Evolutionary conservation across 768 basidiomycete species (phyloP), one percentile per base, ranked within the genome.

Genomic region (Baorangia bicolor): DNA sequence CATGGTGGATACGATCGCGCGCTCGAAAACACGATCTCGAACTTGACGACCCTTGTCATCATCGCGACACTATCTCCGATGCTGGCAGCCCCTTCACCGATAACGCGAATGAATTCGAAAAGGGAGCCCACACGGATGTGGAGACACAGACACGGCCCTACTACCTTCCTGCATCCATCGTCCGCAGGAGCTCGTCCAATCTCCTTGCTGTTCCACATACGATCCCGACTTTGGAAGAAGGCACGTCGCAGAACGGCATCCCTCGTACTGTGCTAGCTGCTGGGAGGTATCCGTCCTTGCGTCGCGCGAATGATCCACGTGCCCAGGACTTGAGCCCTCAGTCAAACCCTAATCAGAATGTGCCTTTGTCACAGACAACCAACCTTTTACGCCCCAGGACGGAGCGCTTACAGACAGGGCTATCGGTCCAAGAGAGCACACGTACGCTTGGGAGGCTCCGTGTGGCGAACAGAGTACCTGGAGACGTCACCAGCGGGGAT

Each of bases 401-500:
- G 27, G 52, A 33, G 18, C 68, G 61, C 27, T 27, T 58, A 9
- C 51, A 46, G 20, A 58, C 68, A 9, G 63, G 56, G 3, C 12
- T 58, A 31, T 67, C 68, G 0, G 69, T 71, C 12, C 71, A 69
- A 51, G 64, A 69, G 39, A 75, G 69, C 49, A 62, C 62, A 33
- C 63, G 64, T 37, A 74, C 76, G 4, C 71, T 83, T 0, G 81
- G 81, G 5, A 71, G 67, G 13, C 72, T 83, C 18, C 77, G 74
- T 43, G 76, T 84, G 44, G 71, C 79, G 27, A 84, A 84, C 61
- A 69, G 76, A 49, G 64, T 73, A 2, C 77, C 80, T 9, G 82
- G 78, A 7, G 81, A 83, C 47, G 51, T 73, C 42, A 69, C 71
- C 3, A 74, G 76, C 27, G 71, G 68, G 1, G 65, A 66, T 38